phyloP scores from a whole-genome alignment of 192 early-diverging fungal genomes.

The Rhizophagus sp. region DNA sequence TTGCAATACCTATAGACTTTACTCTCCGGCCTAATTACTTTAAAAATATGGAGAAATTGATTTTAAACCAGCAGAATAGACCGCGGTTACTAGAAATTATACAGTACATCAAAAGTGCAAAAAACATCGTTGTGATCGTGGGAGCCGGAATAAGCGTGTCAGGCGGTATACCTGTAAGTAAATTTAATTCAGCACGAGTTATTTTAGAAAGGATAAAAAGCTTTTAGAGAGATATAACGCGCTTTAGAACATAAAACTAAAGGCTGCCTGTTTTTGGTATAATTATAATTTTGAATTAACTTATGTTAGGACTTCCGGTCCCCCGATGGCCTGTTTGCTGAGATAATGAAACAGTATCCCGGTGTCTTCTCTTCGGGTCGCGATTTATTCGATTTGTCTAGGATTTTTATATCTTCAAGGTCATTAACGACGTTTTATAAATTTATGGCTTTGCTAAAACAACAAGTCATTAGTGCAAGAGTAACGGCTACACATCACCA shows the following conservation, averaged over 20 bases:
- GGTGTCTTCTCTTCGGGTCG: slow-evolving; percentile 59
- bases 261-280: not conserved
- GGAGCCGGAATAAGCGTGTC: slow-evolving; percentile 6
- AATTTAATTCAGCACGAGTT: not conserved
- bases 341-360: slow-evolving; percentile 70
- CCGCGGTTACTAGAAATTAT: not conserved
- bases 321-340: slow-evolving; percentile 69
- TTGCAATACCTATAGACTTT: not conserved
- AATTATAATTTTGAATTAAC: not conserved
- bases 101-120: not conserved
- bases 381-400: slow-evolving; percentile 73
- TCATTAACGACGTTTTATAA: slow-evolving; percentile 62
- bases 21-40: not conserved
- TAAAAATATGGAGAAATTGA: not conserved
- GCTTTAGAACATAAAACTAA: not conserved
- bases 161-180: slow-evolving; percentile 3
- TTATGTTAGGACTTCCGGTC: slow-evolving; percentile 71
- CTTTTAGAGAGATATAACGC: not conserved
- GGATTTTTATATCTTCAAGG: slow-evolving; percentile 60
- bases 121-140: not conserved
- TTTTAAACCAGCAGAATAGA: not conserved
- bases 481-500: slow-evolving; percentile 79
- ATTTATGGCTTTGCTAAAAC: slow-evolving; percentile 81
- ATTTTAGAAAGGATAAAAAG: not conserved
- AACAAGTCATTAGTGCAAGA: slow-evolving; percentile 59